These are phyloP conservation scores for Capsella rubella DNA, from an alignment of 441 rosid species.

Conservation along the genomic window DNA sequence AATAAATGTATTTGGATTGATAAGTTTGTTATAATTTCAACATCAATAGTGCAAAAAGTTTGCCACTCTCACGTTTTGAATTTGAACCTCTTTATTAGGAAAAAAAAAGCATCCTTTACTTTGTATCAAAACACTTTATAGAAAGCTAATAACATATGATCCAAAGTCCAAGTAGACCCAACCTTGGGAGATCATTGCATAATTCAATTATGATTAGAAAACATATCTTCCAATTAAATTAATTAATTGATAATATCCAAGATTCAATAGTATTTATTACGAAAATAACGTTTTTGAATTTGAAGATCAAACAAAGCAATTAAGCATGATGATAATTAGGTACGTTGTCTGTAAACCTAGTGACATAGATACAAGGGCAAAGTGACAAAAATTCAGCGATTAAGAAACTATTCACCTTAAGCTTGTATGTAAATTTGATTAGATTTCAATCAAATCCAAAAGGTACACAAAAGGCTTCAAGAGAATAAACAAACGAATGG, in stretches of 20 bases:
- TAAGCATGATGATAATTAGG: conserved; percentile 13
- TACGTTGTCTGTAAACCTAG: conserved; percentile 18
- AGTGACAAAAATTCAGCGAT: background rate
- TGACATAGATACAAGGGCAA: conserved; percentile 19
- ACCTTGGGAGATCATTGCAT: conserved; percentile 30
- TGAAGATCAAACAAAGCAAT: background rate
- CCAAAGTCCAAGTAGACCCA: conserved; percentile 21
- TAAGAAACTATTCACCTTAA: background rate
- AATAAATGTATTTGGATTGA: background rate
- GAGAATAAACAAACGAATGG: conserved; percentile 16
- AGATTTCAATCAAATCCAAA: conserved; percentile 21
- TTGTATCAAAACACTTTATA: conserved; percentile 32
- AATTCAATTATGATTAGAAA: conserved; percentile 28
- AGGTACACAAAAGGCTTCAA: conserved; percentile 27
- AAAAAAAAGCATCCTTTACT: conserved; percentile 11
- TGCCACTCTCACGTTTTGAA: conserved; percentile 43
- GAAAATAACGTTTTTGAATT: background rate
- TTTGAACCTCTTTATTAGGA: conserved; percentile 2
- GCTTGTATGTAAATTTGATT: background rate
- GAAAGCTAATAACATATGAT: conserved; percentile 20
- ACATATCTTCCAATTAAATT: background rate
- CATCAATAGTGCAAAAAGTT: conserved; percentile 24
- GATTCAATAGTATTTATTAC: background rate
- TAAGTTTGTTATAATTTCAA: conserved; percentile 28
- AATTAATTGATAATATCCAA: background rate